Conservation (phyloP, 148 eudicot genomes). For the Rhododendron simsii region DNA sequence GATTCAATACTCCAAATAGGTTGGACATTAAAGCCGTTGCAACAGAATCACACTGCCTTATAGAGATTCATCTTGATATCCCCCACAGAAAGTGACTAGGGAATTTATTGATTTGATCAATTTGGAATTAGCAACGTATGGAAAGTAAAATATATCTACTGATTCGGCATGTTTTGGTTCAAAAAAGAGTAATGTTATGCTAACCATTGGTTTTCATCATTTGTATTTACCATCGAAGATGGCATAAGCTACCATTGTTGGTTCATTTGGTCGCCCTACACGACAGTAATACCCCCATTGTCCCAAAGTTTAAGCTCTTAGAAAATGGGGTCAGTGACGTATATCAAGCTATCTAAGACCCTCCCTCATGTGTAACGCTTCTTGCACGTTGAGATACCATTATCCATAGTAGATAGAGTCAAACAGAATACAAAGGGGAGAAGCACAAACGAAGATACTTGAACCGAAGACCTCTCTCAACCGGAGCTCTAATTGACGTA, state of each 20-base stretch:
- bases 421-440: background rate
- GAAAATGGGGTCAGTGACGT: background rate
- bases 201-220: background rate
- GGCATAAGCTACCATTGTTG: background rate
- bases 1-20: background rate
- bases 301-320: too few relatives aligned
- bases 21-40: background rate
- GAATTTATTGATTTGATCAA: background rate
- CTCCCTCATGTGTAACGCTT: background rate
- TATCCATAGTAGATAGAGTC: background rate
- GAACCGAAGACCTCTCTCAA: background rate
- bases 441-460: background rate
- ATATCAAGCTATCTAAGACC: background rate
- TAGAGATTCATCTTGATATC: background rate
- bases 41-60: background rate
- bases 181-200: background rate
- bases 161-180: background rate
- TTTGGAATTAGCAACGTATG: background rate
- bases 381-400: background rate
- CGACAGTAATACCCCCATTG: background rate
- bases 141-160: background rate
- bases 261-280: background rate
- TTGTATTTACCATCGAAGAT: background rate
- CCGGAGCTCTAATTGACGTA: background rate
- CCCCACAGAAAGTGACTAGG: background rate